Conservation (phyloP, 1,284 basidiomycete genomes). For the Fomitopsis betulina region DNA sequence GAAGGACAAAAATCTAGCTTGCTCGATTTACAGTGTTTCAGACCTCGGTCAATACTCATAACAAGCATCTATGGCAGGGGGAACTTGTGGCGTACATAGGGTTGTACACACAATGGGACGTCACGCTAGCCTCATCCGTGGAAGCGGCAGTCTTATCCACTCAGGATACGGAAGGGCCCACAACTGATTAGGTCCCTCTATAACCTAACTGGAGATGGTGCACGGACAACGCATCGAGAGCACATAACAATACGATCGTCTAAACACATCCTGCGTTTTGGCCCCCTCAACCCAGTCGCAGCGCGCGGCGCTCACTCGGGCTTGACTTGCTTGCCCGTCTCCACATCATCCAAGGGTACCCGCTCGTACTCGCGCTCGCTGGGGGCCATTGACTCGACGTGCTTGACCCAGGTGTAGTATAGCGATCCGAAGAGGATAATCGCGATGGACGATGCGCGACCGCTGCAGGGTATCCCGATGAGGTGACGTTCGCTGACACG, state of each 20-base stretch:
- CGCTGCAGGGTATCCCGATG: conserved; percentile 38
- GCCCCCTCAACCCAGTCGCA: background rate
- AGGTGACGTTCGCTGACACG: background rate
- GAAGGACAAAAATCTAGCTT: no score
- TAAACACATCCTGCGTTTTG: background rate
- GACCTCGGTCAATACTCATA: no score
- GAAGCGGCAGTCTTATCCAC: no score
- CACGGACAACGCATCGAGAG: background rate
- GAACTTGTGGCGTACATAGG: no score
- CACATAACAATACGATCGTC: background rate
- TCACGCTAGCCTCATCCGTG: no score
- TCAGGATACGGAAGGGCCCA: no score
- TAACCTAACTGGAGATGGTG: background rate
- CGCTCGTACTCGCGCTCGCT: conserved; percentile 34
- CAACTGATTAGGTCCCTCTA: background rate
- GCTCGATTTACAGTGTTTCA: no score
- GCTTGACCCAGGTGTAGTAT: conserved; percentile 85
- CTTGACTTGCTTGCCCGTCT: conserved; percentile 33
- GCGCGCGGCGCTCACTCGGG: conserved; percentile 1
- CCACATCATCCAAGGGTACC: conserved; percentile 46
- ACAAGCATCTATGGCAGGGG: no score
- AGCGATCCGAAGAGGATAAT: conserved; percentile 78
- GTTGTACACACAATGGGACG: no score
- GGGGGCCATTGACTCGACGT: conserved; percentile 47
- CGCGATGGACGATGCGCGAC: conserved; percentile 73